These are phyloP conservation scores for Cymbidium sinense DNA, from an alignment of 106 monocot genomes.

Conservation along the genomic window DNA sequence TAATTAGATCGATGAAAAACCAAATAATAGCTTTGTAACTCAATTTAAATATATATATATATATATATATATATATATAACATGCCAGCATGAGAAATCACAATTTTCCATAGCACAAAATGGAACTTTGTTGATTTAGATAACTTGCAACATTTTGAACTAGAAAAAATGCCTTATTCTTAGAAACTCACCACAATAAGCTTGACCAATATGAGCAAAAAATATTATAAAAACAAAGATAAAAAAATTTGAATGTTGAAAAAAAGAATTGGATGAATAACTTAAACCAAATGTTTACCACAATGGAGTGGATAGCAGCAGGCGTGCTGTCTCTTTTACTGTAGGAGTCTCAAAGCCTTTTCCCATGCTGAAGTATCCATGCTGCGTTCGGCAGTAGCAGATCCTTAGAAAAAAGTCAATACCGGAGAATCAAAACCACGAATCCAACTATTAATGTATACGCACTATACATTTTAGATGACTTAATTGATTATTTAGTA, in stretches of 20 bases:
- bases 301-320: constrained; percentile 90
- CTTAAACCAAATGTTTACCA: constrained; percentile 43
- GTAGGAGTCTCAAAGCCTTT: constrained; percentile 70
- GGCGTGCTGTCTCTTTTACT: constrained; percentile 49
- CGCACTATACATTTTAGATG: neutral
- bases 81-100: neutral
- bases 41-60: neutral
- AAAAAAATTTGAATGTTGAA: neutral
- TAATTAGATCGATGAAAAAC: neutral
- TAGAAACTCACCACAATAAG: neutral
- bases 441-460: neutral
- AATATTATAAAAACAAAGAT: neutral
- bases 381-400: constrained; percentile 99
- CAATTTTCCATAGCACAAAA: neutral
- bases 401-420: constrained; percentile 95
- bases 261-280: neutral
- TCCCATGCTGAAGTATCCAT: constrained; percentile 86
- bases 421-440: constrained; percentile 59
- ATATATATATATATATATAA: no score
- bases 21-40: neutral
- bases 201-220: neutral
- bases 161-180: neutral
- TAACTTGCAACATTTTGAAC: neutral
- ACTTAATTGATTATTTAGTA: neutral
- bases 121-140: neutral